A percentile compares a stretch with the other conserved stretches of the same genome.
Evolutionary conservation across 1,284 basidiomycete species (phyloP).

Genomic region (Pseudozyma hubeiensis): DNA sequence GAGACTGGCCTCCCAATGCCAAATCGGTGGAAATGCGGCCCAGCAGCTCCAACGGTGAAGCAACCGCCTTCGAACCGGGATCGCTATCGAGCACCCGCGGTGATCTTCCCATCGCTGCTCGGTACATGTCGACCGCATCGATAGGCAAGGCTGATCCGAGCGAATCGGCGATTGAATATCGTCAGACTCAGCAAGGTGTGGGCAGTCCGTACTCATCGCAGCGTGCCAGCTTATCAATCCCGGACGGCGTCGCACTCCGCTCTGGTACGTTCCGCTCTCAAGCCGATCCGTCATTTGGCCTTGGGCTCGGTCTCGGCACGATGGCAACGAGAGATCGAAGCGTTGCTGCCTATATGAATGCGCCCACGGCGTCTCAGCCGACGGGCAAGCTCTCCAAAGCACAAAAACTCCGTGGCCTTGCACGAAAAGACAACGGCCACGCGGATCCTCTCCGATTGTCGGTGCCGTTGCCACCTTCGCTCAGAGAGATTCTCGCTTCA

Average conservation of each 20-base stretch:
- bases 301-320: slow-evolving; percentile 49
- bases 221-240: background rate
- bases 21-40: background rate
- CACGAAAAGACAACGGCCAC: slow-evolving; percentile 22
- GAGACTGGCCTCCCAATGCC: background rate
- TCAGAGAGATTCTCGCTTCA: slow-evolving; percentile 52
- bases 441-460: slow-evolving; percentile 39
- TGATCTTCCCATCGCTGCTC: slow-evolving; percentile 57
- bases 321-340: slow-evolving; percentile 35
- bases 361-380: background rate
- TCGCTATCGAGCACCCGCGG: slow-evolving; percentile 5
- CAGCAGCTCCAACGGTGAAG: background rate
- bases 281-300: slow-evolving; percentile 21
- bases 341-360: slow-evolving; percentile 24
- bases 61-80: background rate
- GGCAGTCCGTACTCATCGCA: slow-evolving; percentile 34
- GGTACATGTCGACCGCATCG: slow-evolving; percentile 47
- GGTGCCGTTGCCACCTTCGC: slow-evolving; percentile 53
- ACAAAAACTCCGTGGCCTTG: slow-evolving; percentile 35
- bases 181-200: slow-evolving; percentile 12
- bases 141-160: slow-evolving; percentile 1
- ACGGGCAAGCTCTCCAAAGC: slow-evolving; percentile 40
- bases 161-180: background rate
- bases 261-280: slow-evolving; percentile 2
- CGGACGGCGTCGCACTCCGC: background rate